Percentiles rank a stretch among this genome's conserved stretches.
phyloP scores from a whole-genome alignment of 1,284 basidiomycete genomes.

The Malassezia brasiliensis region DNA sequence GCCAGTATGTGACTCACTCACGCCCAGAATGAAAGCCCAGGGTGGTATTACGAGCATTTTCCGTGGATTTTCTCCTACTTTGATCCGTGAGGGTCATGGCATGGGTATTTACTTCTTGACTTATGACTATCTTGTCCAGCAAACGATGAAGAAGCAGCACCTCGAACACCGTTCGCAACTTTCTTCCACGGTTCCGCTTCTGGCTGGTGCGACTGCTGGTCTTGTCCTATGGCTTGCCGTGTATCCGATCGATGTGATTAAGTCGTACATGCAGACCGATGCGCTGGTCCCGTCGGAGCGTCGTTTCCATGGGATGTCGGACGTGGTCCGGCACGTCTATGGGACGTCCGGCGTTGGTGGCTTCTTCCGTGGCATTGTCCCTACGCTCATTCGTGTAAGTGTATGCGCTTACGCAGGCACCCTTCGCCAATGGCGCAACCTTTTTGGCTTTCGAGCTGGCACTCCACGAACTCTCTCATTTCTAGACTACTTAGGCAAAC shows the following conservation, averaged over 20 bases:
- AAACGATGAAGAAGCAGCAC: slow-evolving; percentile 54
- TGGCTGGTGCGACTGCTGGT: slow-evolving; percentile 37
- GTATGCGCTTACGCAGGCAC: slow-evolving; percentile 17
- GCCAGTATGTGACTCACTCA: slow-evolving; percentile 11
- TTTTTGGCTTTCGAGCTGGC: slow-evolving; percentile 39
- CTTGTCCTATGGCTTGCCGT: slow-evolving; percentile 19
- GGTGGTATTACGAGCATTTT: slow-evolving; percentile 71
- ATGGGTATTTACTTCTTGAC: slow-evolving; percentile 59
- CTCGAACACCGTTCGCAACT: slow-evolving; percentile 25
- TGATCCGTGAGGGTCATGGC: slow-evolving; percentile 64
- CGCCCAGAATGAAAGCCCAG: slow-evolving; percentile 11
- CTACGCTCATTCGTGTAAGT: slow-evolving; percentile 69
- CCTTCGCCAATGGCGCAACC: slow-evolving; percentile 45
- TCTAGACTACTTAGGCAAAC: slow-evolving; percentile 4
- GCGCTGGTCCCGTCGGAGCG: slow-evolving; percentile 49
- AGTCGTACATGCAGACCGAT: slow-evolving; percentile 62
- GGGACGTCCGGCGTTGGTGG: slow-evolving; percentile 68
- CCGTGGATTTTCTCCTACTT: slow-evolving; percentile 83
- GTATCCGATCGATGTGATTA: slow-evolving; percentile 11
- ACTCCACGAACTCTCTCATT: neutral
- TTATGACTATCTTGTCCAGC: slow-evolving; percentile 84
- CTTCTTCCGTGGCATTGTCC: slow-evolving; percentile 77
- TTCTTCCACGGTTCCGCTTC: slow-evolving; percentile 30
- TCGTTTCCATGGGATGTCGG: slow-evolving; percentile 68
- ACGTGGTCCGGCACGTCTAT: slow-evolving; percentile 75